Base-by-base conservation (phyloP, 2,329 filamentous ascomycete genomes). In the Trichoderma semiorbis region DNA sequence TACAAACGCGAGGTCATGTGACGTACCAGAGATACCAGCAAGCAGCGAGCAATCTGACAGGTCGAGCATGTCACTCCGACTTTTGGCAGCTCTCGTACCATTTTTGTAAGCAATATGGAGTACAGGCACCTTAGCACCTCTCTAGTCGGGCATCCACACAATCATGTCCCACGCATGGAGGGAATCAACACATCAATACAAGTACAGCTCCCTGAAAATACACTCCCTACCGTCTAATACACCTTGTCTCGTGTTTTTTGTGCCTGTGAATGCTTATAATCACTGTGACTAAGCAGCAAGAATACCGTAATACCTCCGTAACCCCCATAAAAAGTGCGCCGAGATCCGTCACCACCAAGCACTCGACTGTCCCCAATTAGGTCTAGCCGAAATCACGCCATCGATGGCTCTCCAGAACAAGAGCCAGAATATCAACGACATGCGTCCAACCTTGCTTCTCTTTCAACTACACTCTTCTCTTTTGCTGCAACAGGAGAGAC, bases 381-480 rank as follows among this genome's bases (percentile, higher is more conserved):
- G 75, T 73, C 76, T 79, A 79, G 78, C 75, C 34, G 28, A 57
- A 78, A 79, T 78, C 78, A 79, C 78, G 78, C 78, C 75, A 79
- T 79, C 78, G 77, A 76, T 69, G 75, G 61, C 75, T 76, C 74
- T 73, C 74, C 69, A 74, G 69, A 68, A 70, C 60, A 55, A 75
- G 57, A 67, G 55, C 43, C 72, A 71, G 57, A 74, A 74, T 70
- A 70, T 66, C 47, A 73, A 74, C 74, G 74, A 74, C 75, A 72
- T 66, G 53, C 72, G 72, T 71, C 63, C 53, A 47, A 69, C 61
- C 71, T 50, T 62, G 64, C 73, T 30, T 57, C 67, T 69, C 60
- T 39, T 75, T 34, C 75, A 75, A 74, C 75, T 68, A 74, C 74
- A 74, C 65, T 74, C 67, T 69, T 73, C 43, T 72, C 10, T 60